A percentile compares a stretch with the other conserved stretches of the same genome.
phyloP scores from a whole-genome alignment of 352 stramenopile genomes.

The Pythium utonaiense region DNA sequence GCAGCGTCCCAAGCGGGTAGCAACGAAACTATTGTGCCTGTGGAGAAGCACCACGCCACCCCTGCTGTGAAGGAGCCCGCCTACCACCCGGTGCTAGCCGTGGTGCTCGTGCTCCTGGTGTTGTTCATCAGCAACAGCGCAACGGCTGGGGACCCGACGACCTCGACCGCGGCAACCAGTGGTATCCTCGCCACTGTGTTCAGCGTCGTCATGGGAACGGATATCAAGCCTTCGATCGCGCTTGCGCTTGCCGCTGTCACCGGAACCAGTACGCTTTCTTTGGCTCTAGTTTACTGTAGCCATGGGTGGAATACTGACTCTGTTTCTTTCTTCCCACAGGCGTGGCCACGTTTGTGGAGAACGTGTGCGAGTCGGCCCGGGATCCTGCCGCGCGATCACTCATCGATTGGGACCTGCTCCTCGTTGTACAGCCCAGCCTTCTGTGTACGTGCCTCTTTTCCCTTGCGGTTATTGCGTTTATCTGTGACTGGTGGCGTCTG shows the following conservation, averaged over 20 bases:
- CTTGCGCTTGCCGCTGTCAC: slow-evolving; percentile 15
- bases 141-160: neutral
- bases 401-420: slow-evolving; percentile 26
- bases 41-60: neutral
- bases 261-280: neutral
- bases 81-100: slow-evolving; percentile 17
- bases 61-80: neutral
- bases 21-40: slow-evolving; percentile 13
- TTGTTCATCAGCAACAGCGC: slow-evolving; percentile 18
- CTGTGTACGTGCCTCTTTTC: slow-evolving; percentile 6
- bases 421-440: slow-evolving; percentile 18
- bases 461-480: neutral
- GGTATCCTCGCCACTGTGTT: slow-evolving; percentile 19
- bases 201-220: slow-evolving; percentile 8
- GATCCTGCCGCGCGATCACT: slow-evolving; percentile 3
- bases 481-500: neutral
- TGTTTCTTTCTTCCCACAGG: neutral
- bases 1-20: neutral
- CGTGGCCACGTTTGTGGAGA: slow-evolving; percentile 18
- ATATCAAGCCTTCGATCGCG: slow-evolving; percentile 13
- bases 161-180: slow-evolving; percentile 4
- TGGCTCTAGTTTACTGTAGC: no score
- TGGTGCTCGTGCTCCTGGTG: slow-evolving; percentile 18
- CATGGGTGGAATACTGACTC: no score
- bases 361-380: slow-evolving; percentile 8